These are phyloP conservation scores for Phytophthora megakarya DNA, from an alignment of 352 stramenopile species.

Conservation along the genomic window DNA sequence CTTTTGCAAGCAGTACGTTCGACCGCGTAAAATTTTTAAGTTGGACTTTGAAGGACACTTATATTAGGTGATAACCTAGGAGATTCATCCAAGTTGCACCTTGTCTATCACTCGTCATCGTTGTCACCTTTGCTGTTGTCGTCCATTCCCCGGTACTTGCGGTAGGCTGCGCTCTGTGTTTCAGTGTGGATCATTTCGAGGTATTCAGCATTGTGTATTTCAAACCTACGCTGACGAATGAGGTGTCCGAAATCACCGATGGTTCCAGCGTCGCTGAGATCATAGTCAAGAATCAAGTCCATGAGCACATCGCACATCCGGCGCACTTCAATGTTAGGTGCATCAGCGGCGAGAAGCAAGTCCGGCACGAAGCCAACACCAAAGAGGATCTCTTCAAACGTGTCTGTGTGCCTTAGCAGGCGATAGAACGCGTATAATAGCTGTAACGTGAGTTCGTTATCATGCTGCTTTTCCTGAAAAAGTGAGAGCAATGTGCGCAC, in stretches of 20 bases:
- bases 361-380: slow-evolving; percentile 76
- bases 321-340: slow-evolving; percentile 81
- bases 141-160: slow-evolving; percentile 29
- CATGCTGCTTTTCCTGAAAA: slow-evolving; percentile 88
- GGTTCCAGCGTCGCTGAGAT: slow-evolving; percentile 58
- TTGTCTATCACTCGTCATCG: slow-evolving; percentile 19
- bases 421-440: slow-evolving; percentile 83
- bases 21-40: no score
- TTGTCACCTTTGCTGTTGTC: slow-evolving; percentile 40
- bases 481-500: slow-evolving; percentile 78
- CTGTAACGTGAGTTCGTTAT: slow-evolving; percentile 86
- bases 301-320: slow-evolving; percentile 89
- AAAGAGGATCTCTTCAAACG: slow-evolving; percentile 83
- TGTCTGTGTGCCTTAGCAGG: slow-evolving; percentile 72
- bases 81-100: background rate
- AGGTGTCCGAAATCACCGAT: slow-evolving; percentile 78
- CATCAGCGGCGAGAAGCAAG: slow-evolving; percentile 75
- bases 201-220: slow-evolving; percentile 90
- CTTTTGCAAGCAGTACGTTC: background rate
- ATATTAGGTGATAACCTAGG: slow-evolving; percentile 9
- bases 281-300: slow-evolving; percentile 83
- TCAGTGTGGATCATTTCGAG: slow-evolving; percentile 83
- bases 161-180: slow-evolving; percentile 34
- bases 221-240: slow-evolving; percentile 82
- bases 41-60: slow-evolving; percentile 13